A percentile compares a stretch with the other conserved stretches of the same genome.
Conservation (phyloP, 306 rosid species). For the Fagus sylvatica region DNA sequence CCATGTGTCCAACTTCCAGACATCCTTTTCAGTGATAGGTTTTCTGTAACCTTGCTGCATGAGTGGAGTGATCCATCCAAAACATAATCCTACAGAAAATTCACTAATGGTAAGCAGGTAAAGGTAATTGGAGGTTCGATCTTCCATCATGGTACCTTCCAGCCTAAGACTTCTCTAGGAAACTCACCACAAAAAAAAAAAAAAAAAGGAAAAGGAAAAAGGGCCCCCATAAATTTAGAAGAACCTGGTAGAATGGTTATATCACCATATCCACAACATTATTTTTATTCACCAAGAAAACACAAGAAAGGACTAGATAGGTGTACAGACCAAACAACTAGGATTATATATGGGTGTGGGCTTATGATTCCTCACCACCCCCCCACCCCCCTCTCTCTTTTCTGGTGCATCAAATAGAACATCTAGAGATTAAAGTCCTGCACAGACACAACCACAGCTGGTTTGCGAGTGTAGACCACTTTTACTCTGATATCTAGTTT, state of each 20-base stretch:
- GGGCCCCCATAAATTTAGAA: too few species aligned
- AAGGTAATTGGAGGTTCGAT: conserved; percentile 6
- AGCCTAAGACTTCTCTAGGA: background rate
- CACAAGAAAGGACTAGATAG: background rate
- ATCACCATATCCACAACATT: too few species aligned
- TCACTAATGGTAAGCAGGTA: conserved; percentile 17
- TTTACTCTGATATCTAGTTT: background rate
- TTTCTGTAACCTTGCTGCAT: conserved; percentile 75
- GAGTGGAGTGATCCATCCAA: conserved; percentile 87
- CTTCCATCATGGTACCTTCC: background rate
- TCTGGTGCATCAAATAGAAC: background rate
- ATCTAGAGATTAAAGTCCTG: background rate
- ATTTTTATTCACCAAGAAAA: conserved; percentile 10
- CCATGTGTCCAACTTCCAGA: conserved; percentile 90
- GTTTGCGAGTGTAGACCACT: background rate
- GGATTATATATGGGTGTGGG: background rate
- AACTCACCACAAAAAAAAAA: too few species aligned
- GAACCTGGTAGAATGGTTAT: too few species aligned
- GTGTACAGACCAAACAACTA: background rate
- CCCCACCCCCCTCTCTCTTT: too few species aligned
- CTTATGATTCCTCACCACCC: too few species aligned
- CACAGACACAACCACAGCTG: background rate
- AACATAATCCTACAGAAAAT: conserved; percentile 56
- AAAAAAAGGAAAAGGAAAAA: too few species aligned
- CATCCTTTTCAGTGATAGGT: conserved; percentile 70